Evolutionary conservation across 768 basidiomycete species (phyloP).

Genomic region (Suillus hirtellus): DNA sequence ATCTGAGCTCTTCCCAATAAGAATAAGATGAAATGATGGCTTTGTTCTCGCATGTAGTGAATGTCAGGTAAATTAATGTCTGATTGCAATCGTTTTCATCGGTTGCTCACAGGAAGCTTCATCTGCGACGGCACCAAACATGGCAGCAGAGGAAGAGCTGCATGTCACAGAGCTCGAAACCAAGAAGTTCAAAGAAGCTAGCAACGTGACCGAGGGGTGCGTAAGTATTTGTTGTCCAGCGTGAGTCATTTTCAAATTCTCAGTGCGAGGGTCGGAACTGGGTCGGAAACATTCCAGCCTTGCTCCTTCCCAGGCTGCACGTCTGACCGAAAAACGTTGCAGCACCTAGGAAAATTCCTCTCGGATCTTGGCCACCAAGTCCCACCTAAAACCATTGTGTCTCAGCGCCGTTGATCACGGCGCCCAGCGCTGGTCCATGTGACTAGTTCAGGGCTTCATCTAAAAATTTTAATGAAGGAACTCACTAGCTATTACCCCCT

Average conservation of each 20-base stretch:
- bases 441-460: not conserved
- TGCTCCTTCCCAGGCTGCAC: no score
- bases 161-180: not conserved
- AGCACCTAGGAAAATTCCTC: no score
- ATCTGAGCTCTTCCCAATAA: slow-evolving; percentile 43
- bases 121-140: not conserved
- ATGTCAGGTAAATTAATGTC: no score
- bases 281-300: not conserved
- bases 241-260: not conserved
- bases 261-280: not conserved
- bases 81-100: not conserved
- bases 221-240: not conserved
- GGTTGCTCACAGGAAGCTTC: not conserved
- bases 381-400: not conserved
- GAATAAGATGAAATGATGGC: slow-evolving; percentile 17
- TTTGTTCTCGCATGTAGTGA: slow-evolving; percentile 8
- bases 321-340: not conserved
- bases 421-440: not conserved
- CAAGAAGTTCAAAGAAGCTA: not conserved
- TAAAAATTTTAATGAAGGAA: not conserved
- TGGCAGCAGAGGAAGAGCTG: not conserved
- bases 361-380: not conserved
- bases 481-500: not conserved
- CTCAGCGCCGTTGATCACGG: not conserved
- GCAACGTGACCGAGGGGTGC: not conserved